Evolutionary conservation across 1,284 basidiomycete genomes (phyloP), one percentile per base, ranked within the genome.

Genomic region (Inonotus hispidus): DNA sequence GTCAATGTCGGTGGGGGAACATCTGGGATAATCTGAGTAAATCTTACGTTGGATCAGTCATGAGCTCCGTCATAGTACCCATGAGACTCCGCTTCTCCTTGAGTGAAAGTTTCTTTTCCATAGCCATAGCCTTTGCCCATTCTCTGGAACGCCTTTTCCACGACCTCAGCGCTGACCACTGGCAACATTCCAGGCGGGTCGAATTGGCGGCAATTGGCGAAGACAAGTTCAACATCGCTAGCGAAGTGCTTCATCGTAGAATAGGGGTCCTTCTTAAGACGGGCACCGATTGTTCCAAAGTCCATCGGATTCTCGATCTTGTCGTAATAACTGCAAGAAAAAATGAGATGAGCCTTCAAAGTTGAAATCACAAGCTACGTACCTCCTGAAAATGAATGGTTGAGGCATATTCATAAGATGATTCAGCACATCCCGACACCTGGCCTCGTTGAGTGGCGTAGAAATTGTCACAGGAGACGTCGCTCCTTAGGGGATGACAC

Each of bases 271-370:
- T 80, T 73, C 45, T 81, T 80, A 57, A 97, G 75, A 70, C 93
- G 95, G 54, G 77, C 78, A 38, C 74, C 73, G 70, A 98, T 92
- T 10, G 95, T 97, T 10, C 85, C 85, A 59, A 98, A 87, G 74
- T 99, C 95, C 94, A 98, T 99, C 5, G 97, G 97, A 65, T 90
- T 75, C 66, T 84, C 78, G 71, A 99, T 98, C 75, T 98, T 96
- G 10, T 97, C 86, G 62, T 91, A 86, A 72, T 99, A 99, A 14
- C 93, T 95, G 66, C 25, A 66, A 37, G 19, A 21, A 23, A 43
- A 53, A 64, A 56, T 23, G 61, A 60, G 50, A 13, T 56, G 45
- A 61, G 35, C 41, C 19, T 53, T 53, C 65, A 58, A 43, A 56
- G 46, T 21, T 14, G 25, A 23, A 14, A 32, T 4, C 25, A 25